phyloP scores from a whole-genome alignment of 805 yeast genomes.

The Sugiyamaella smithiae region DNA sequence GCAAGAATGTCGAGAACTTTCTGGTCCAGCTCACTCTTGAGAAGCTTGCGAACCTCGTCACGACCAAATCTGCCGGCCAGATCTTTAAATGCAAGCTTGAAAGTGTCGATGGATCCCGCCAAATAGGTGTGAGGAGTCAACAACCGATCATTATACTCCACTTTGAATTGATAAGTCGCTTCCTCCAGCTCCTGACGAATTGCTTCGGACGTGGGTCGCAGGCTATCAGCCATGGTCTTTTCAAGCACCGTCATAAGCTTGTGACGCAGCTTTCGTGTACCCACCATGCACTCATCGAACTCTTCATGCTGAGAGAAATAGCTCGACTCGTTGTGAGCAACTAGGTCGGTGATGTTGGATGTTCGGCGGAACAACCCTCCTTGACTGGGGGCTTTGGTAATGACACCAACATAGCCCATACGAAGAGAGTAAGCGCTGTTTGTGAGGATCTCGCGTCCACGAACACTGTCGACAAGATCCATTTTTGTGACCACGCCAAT shows the following conservation, averaged over 20 bases:
- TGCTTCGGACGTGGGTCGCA: constrained; percentile 80
- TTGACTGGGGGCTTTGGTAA: constrained; percentile 67
- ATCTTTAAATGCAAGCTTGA: constrained; percentile 84
- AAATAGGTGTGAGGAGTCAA: constrained; percentile 92
- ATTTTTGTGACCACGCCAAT: constrained; percentile 94
- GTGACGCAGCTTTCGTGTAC: constrained; percentile 70
- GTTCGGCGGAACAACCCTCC: constrained; percentile 50
- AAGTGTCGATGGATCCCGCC: constrained; percentile 84
- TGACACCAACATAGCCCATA: constrained; percentile 99
- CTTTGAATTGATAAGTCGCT: constrained; percentile 87
- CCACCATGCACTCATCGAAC: constrained; percentile 66
- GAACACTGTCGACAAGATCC: constrained; percentile 78
- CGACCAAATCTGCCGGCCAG: constrained; percentile 80
- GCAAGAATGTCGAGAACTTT: constrained; percentile 83
- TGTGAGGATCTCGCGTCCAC: constrained; percentile 63
- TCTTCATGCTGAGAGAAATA: constrained; percentile 65
- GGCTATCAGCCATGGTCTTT: constrained; percentile 81
- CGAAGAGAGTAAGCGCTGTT: constrained; percentile 84
- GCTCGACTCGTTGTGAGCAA: constrained; percentile 45
- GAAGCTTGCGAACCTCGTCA: constrained; percentile 70
- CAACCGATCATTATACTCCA: constrained; percentile 91
- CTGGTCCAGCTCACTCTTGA: constrained; percentile 86
- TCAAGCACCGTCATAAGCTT: constrained; percentile 86
- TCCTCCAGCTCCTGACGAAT: constrained; percentile 93
- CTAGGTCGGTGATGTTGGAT: constrained; percentile 51